Conservation (phyloP, 129 eudicot species). For the Gnaphalium uliginosum region DNA sequence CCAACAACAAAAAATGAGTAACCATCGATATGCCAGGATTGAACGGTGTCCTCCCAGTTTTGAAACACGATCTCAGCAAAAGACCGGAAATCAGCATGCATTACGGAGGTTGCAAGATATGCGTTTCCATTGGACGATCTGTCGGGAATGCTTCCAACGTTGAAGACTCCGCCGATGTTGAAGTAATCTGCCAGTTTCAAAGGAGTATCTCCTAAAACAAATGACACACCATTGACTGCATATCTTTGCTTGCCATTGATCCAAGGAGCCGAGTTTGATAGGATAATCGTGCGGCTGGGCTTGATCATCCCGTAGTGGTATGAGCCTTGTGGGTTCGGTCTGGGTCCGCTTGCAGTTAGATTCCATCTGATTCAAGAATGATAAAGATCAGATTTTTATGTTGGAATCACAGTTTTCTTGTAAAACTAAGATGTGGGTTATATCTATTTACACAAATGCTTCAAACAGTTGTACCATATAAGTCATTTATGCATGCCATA, state of each 20-base stretch:
- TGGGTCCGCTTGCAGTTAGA: conserved; percentile 91
- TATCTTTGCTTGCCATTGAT: conserved; percentile 84
- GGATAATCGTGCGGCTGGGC: conserved; percentile 71
- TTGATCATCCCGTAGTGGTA: conserved; percentile 91
- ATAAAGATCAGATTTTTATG: conserved; percentile 5
- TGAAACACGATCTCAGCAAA: conserved; percentile 87
- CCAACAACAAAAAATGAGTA: conserved; percentile 98
- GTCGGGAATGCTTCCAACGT: conserved; percentile 77
- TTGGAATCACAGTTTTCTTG: not conserved
- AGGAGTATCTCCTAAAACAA: conserved; percentile 70
- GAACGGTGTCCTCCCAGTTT: conserved; percentile 84
- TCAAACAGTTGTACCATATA: not conserved
- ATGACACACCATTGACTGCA: conserved; percentile 92
- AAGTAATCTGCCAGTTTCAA: conserved; percentile 85
- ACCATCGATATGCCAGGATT: conserved; percentile 93
- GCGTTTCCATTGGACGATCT: conserved; percentile 49
- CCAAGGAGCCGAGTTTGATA: conserved; percentile 82
- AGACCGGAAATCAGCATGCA: conserved; percentile 79
- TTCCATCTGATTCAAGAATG: conserved; percentile 55
- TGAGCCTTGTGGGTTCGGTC: conserved; percentile 99
- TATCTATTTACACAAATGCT: not conserved
- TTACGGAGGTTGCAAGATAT: conserved; percentile 74
- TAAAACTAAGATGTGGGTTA: not conserved
- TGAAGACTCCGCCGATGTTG: conserved; percentile 79
- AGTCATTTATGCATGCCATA: not conserved